Evolutionary conservation across 2,329 filamentous ascomycete genomes (phyloP), one percentile per base, ranked within the genome.

Genomic region (Monosporascus sp.): DNA sequence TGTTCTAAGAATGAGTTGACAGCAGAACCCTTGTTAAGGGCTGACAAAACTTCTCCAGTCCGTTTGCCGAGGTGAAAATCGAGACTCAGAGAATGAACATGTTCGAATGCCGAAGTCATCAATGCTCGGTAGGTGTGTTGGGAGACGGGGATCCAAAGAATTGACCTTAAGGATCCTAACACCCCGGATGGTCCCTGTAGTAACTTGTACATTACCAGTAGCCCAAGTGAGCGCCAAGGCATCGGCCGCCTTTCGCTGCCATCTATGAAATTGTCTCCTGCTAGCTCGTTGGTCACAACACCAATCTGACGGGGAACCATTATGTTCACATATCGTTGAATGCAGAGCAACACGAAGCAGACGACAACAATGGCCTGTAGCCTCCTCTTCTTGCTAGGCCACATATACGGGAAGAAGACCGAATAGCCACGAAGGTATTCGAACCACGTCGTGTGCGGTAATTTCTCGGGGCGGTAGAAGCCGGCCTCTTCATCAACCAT

Each of bases 1-100:
- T 96, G 91, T 71, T 97, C 94, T 52, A 99, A 80, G 68, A 99
- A 99, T 6, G 88, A 90, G 66, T 97, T 97, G 76, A 99, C 96
- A 3, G 93, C 89, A 55, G 88, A 92, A 46, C 94, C 94, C 70
- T 99, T 99, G 74, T 94, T 96, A 59, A 99, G 79, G 1, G 94
- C 94, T 15, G 93, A 97, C 17, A 97, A 76, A 9, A 99, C 91
- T 71, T 99, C 94, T 57, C 94, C 94, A 0, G 94, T 99, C 65
- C 93, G 90, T 73, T 99, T 99, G 50, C 90, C 91, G 3, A 97
- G 81, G 67, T 99, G 94, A 65, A 99, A 99, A 68, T 97, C 94
- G 59, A 97, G 80, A 69, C 92, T 97, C 37, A 99, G 83, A 49
- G 88, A 87, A 70, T 99, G 94, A 22, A 99, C 94, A 68, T 99